Conservation (phyloP, 2,329 filamentous ascomycete species). For the Colletotrichum tamarilloi region DNA sequence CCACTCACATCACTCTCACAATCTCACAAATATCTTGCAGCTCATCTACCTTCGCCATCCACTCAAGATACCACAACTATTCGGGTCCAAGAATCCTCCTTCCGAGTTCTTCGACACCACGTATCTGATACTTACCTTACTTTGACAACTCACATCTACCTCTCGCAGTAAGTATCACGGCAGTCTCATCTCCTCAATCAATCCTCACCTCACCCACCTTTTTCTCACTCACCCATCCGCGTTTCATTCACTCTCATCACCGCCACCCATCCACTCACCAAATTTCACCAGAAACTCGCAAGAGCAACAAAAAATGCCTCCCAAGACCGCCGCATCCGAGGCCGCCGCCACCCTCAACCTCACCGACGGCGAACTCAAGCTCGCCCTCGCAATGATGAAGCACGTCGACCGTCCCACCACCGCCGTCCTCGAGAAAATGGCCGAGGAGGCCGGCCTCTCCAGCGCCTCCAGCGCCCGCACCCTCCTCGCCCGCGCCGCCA, state of each 20-base stretch:
- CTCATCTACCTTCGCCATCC: background rate
- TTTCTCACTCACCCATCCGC: too few relatives aligned
- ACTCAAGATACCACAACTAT: background rate
- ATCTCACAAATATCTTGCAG: background rate
- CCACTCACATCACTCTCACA: background rate
- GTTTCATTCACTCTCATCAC: background rate
- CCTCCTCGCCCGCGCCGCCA: background rate
- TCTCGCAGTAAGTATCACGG: too few relatives aligned
- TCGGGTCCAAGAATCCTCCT: background rate
- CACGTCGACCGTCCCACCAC: background rate
- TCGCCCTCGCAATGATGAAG: conserved; percentile 15
- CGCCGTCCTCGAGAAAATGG: conserved; percentile 3
- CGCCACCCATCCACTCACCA: background rate
- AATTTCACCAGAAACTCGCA: too few relatives aligned
- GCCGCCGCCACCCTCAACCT: background rate
- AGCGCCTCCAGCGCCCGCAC: conserved; percentile 14
- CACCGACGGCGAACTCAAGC: conserved; percentile 22
- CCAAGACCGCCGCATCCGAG: background rate
- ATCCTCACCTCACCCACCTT: too few relatives aligned
- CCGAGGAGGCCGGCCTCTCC: conserved; percentile 11
- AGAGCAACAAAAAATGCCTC: conserved; percentile 1
- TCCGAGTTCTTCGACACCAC: too few relatives aligned
- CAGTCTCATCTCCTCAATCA: too few relatives aligned
- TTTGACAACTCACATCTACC: too few relatives aligned
- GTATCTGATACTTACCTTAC: too few relatives aligned